Evolutionary conservation across 371 early-diverging fungal species (phyloP), one percentile per base, ranked within the genome.

Genomic region (Thermomucor indicae-seudaticae): DNA sequence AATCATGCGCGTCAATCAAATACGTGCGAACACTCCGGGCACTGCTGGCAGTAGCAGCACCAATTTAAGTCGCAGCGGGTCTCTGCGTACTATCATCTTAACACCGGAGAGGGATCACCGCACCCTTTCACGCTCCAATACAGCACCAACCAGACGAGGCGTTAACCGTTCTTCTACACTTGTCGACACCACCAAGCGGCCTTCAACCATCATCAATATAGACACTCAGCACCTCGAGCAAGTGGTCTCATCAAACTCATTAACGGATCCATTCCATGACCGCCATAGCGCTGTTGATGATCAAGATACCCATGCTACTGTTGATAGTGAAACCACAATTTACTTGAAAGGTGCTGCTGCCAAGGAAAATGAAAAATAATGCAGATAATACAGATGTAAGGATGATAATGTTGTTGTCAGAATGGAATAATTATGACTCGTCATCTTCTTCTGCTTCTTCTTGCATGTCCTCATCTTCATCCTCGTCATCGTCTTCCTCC

Each of bases 1-100:
- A 25, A 60, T 75, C 29, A 62, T 75, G 67, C 65, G 75, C 25
- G 71, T 75, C 39, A 69, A 71, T 47, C 65, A 70, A 6, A 55
- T 75, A 12, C 56, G 46, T n/a, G 38, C 49, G 7, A 40, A 49
- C 43, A 50, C 44, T 17, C 51, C 47, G 2, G 27, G n/a, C 2
- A n/a, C n/a, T n/a, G n/a, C n/a, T n/a, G 27, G 28, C 30, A 44
- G 22, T 25, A 28, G 31, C 32, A n/a, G 20, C 12, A 31, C 19
- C 17, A 25, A 57, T 4, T 6, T 66, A 4, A 60, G 55, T 29
- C 67, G 75, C 11, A 63, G 57, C 47, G 67, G 70, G 3, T 69
- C 72, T 29, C 48, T 65, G 2, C 54, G 65, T 19, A 65, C 65
- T 0, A 38, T 65, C n/a, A 27, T 65, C 10, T 60, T 61, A 6